These are phyloP conservation scores for Cladosporium sp. DNA, from an alignment of 2,329 filamentous ascomycete species.

Conservation along the genomic window DNA sequence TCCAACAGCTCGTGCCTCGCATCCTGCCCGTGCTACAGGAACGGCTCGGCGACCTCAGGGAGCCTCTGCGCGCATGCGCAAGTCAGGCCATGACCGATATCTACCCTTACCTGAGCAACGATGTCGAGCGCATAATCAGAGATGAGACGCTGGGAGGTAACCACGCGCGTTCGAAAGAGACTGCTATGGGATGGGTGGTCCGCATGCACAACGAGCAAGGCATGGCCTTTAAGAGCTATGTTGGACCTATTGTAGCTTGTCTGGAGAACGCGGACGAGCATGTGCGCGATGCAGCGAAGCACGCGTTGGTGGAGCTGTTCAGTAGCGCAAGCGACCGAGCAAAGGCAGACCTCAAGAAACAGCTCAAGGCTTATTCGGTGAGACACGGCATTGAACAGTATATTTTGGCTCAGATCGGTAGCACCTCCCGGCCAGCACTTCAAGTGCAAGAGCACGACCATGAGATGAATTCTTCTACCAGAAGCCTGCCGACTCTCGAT, in stretches of 20 bases:
- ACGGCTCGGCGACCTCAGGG: constrained; percentile 81
- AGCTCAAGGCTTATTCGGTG: constrained; percentile 78
- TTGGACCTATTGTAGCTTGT: constrained; percentile 75
- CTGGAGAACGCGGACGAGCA: constrained; percentile 86
- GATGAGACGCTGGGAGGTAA: constrained; percentile 74
- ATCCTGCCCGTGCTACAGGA: constrained; percentile 75
- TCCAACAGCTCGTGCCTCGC: constrained; percentile 60
- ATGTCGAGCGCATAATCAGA: constrained; percentile 76
- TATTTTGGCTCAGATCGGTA: constrained; percentile 70
- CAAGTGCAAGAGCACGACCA: not conserved
- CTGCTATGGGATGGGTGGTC: constrained; percentile 78
- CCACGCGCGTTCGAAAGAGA: constrained; percentile 80
- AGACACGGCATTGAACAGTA: constrained; percentile 79
- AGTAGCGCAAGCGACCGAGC: constrained; percentile 74
- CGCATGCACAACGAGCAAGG: constrained; percentile 79
- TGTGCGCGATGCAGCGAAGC: constrained; percentile 80
- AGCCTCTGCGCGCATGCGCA: constrained; percentile 73
- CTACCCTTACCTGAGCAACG: constrained; percentile 62
- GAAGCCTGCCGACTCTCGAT: constrained; percentile 37
- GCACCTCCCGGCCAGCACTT: constrained; percentile 35
- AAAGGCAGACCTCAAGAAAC: constrained; percentile 83
- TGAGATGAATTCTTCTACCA: constrained; percentile 39
- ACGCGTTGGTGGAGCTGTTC: constrained; percentile 81
- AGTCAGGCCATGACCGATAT: constrained; percentile 73
- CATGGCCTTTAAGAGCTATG: constrained; percentile 77